Percentiles rank a stretch among this genome's conserved stretches.
Conservation (phyloP, 2,329 filamentous ascomycete species). For the Fusarium lyarnte region DNA sequence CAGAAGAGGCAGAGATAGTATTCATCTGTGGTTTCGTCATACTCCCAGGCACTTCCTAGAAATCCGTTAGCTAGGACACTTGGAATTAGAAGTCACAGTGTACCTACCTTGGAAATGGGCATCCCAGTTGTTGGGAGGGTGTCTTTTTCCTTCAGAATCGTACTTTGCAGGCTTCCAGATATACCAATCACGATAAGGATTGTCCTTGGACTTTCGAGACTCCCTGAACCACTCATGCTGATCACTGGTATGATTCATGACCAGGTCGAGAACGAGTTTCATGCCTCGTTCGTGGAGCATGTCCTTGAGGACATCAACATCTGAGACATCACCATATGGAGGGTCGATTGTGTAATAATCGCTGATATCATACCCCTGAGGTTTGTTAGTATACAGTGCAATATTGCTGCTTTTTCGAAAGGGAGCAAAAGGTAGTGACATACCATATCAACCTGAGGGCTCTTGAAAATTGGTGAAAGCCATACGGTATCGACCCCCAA, state of each 20-base stretch:
- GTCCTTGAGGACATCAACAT: slow-evolving; percentile 71
- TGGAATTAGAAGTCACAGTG: accelerated
- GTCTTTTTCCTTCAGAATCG: slow-evolving; percentile 64
- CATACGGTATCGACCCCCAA: slow-evolving; percentile 69
- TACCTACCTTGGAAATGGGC: slow-evolving; percentile 51
- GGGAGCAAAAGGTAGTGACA: background rate
- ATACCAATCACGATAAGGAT: slow-evolving; percentile 68
- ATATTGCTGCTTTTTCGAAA: background rate
- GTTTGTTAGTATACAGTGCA: background rate
- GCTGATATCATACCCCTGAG: slow-evolving; percentile 72
- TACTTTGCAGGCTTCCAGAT: slow-evolving; percentile 71
- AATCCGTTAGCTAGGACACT: background rate
- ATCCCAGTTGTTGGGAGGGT: slow-evolving; percentile 70
- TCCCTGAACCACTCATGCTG: slow-evolving; percentile 69
- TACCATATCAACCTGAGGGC: slow-evolving; percentile 72
- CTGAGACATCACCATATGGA: slow-evolving; percentile 72
- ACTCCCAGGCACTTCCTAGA: slow-evolving; percentile 58
- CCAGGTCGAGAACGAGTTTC: slow-evolving; percentile 76
- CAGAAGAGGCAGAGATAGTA: slow-evolving; percentile 76
- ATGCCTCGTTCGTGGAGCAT: slow-evolving; percentile 70
- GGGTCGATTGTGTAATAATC: slow-evolving; percentile 74
- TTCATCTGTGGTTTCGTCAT: slow-evolving; percentile 58
- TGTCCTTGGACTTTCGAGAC: slow-evolving; percentile 62
- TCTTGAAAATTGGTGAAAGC: slow-evolving; percentile 59
- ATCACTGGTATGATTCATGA: slow-evolving; percentile 75